Conservation (phyloP, 805 yeast genomes). For the Yamadazyma laniorum region DNA sequence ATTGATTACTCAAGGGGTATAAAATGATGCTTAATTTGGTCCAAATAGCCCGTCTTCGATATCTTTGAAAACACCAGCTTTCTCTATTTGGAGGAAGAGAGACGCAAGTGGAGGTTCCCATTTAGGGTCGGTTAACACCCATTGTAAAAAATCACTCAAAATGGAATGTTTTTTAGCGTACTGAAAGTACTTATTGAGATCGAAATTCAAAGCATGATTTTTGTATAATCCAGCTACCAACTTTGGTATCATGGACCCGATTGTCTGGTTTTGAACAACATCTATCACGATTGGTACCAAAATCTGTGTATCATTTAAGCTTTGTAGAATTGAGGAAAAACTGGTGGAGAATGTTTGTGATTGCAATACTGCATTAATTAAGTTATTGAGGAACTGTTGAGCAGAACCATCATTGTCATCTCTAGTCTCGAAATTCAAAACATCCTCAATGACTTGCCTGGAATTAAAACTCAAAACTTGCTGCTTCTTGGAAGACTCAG, state of each 20-base stretch:
- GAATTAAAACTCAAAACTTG: not conserved
- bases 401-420: constrained; percentile 29
- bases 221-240: constrained; percentile 24
- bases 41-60: constrained; percentile 34
- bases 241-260: constrained; percentile 22
- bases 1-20: too few species aligned
- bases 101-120: constrained; percentile 33
- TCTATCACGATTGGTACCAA: constrained; percentile 26
- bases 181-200: constrained; percentile 21
- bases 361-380: constrained; percentile 23
- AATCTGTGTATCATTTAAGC: constrained; percentile 32
- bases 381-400: constrained; percentile 28
- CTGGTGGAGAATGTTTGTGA: constrained; percentile 21
- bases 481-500: constrained; percentile 8
- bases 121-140: constrained; percentile 25
- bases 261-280: constrained; percentile 21
- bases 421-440: constrained; percentile 1
- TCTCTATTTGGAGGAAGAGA: constrained; percentile 29
- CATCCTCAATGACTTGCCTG: constrained; percentile 1
- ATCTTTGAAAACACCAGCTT: constrained; percentile 28
- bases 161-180: constrained; percentile 22
- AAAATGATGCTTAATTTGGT: constrained; percentile 5
- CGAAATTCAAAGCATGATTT: constrained; percentile 33
- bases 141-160: constrained; percentile 24
- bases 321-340: constrained; percentile 23